Evolutionary conservation across 495 filamentous ascomycete species (phyloP).

Genomic region (Massariosphaeria phaeospora): DNA sequence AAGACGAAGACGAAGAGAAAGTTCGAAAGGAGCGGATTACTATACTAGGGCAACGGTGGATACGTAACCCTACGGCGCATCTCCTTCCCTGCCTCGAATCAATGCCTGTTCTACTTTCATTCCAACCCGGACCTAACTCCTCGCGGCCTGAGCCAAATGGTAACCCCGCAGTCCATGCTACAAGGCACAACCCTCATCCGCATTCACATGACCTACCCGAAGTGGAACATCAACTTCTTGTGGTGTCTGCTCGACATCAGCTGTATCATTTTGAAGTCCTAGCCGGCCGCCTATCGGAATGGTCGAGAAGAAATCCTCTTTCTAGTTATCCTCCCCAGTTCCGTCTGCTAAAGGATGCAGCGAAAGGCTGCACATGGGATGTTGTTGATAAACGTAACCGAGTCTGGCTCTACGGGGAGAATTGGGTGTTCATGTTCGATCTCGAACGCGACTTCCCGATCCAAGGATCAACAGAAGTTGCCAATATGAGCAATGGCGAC

Average conservation of each 20-base stretch:
- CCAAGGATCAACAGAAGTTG: neutral
- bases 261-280: constrained; percentile 72
- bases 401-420: constrained; percentile 79
- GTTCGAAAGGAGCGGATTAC: constrained; percentile 23
- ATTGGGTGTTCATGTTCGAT: constrained; percentile 93
- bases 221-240: constrained; percentile 60
- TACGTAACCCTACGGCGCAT: constrained; percentile 58
- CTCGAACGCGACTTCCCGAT: constrained; percentile 63
- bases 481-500: neutral
- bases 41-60: constrained; percentile 55
- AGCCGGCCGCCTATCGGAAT: constrained; percentile 68
- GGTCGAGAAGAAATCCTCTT: constrained; percentile 79
- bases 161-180: constrained; percentile 43
- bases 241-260: constrained; percentile 69
- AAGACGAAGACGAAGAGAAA: constrained; percentile 39
- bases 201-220: constrained; percentile 42
- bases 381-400: constrained; percentile 52
- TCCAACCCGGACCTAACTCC: constrained; percentile 52
- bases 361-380: constrained; percentile 85
- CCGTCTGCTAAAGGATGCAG: constrained; percentile 62
- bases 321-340: constrained; percentile 68
- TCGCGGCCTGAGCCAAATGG: constrained; percentile 42
- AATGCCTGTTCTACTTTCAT: constrained; percentile 66
- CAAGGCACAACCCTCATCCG: constrained; percentile 47
- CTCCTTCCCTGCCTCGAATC: constrained; percentile 73